Base-by-base conservation (phyloP, 2,329 filamentous ascomycete genomes). In the Neoascochyta sp. region DNA sequence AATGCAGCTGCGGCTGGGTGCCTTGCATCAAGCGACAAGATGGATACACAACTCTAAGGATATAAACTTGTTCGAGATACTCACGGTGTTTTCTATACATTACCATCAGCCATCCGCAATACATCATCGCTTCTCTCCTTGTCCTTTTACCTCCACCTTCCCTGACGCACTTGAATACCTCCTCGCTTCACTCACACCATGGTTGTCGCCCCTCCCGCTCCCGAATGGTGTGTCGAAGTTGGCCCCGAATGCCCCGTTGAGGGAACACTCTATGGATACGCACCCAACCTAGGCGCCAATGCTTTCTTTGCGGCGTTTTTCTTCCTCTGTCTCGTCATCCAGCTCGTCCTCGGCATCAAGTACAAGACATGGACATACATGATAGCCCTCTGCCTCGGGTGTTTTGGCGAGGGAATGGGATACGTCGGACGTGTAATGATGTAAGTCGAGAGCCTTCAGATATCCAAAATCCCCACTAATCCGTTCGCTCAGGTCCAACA, bases 311-410 rank as follows among this genome's bases (percentile, higher is more conserved):
- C 68, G 0, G 65, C 64, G 16, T 66, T 75, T 46, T 77, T 76
- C 48, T 70, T 55, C 16, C 12, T 74, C 3, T 62, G 69, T 27
- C 63, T 71, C 3, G 9, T 75, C 4, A 50, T 65, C 12, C 74
- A 79, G 27, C 27, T 75, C 14, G 58, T 55, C 1, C 55, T 75
- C 5, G 73, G 74, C 5, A 54, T 73, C 29, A 64, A 60, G 29
- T 73, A 69, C 49, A 67, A 66, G 33, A 75, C 75, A 42, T 79
- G 72, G 70, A 74, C 73, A 4, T 76, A 72, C 50, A 66, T 70
- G 60, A 53, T 70, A 16, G 73, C 69, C 0, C 62, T 77, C 36
- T 46, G 57, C 7, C 39, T 69, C 3, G 75, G 73, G 7, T 65
- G 71, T 6, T 36, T 70, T 3, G 66, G 73, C 24, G 75, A 78